Conservation (phyloP, 2,329 filamentous ascomycete genomes). For the Claviceps sp. region DNA sequence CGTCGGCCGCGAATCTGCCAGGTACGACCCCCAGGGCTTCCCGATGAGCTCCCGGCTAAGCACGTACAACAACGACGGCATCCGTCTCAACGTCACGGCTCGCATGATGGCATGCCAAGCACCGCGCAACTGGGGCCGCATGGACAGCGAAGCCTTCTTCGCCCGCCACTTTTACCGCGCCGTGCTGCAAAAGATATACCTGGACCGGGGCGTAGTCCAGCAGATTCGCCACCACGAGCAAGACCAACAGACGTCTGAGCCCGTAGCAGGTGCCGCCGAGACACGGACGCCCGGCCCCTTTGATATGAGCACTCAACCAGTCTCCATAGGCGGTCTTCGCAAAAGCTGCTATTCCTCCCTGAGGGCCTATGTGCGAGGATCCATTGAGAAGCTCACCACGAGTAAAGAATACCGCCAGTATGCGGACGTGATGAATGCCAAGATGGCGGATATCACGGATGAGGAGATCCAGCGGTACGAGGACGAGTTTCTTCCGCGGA, state of each 20-base stretch:
- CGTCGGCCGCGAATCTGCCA: slow-evolving; percentile 51
- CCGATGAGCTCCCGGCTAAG: slow-evolving; percentile 69
- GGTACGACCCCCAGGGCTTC: slow-evolving; percentile 82
- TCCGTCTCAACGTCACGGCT: slow-evolving; percentile 87
- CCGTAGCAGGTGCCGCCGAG: neutral
- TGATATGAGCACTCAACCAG: slow-evolving; percentile 54
- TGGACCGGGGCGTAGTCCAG: slow-evolving; percentile 67
- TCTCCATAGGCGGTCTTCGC: slow-evolving; percentile 74
- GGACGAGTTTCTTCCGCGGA: slow-evolving; percentile 45
- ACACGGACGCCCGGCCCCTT: slow-evolving; percentile 25
- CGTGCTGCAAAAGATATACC: slow-evolving; percentile 78
- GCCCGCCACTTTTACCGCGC: slow-evolving; percentile 86
- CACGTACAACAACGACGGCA: slow-evolving; percentile 45
- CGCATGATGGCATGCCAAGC: slow-evolving; percentile 98
- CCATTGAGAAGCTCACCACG: slow-evolving; percentile 58
- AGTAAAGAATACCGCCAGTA: slow-evolving; percentile 43
- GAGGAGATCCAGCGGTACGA: slow-evolving; percentile 65
- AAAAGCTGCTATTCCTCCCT: slow-evolving; percentile 72
- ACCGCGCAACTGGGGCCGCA: slow-evolving; percentile 75
- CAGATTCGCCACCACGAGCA: slow-evolving; percentile 32
- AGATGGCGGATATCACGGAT: slow-evolving; percentile 57
- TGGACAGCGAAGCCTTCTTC: slow-evolving; percentile 80
- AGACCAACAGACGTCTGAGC: neutral
- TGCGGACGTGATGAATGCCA: slow-evolving; percentile 47
- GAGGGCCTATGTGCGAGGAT: slow-evolving; percentile 64